Evolutionary conservation across 306 rosid genomes (phyloP).

Genomic region (Boehmeria nivea): DNA sequence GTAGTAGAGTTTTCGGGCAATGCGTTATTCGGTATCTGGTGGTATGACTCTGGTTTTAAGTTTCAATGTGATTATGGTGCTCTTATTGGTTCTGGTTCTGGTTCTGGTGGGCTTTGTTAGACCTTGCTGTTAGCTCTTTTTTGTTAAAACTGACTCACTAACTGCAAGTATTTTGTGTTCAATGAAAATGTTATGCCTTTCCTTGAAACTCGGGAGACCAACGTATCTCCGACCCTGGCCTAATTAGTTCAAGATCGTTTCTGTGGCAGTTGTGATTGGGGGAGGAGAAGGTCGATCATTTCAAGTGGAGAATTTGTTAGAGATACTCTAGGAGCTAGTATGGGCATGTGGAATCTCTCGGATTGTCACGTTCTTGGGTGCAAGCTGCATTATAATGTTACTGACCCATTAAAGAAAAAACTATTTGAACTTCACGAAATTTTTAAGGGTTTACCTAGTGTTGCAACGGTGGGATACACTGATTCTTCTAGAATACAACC

Average conservation of each 20-base stretch:
- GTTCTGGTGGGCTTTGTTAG: too few relatives aligned
- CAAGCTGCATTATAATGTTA: constrained; percentile 48
- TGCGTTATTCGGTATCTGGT: too few relatives aligned
- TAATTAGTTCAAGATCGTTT: constrained; percentile 9
- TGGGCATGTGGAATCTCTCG: constrained; percentile 64
- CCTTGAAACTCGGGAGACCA: background rate
- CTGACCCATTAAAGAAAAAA: constrained; percentile 46
- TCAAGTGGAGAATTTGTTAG: constrained; percentile 30
- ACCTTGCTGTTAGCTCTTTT: too few relatives aligned
- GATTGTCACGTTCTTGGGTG: constrained; percentile 90
- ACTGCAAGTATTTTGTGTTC: background rate
- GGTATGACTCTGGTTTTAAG: too few relatives aligned
- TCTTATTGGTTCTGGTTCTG: too few relatives aligned
- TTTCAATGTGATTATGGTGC: too few relatives aligned
- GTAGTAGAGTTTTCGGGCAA: too few relatives aligned
- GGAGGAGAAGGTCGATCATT: constrained; percentile 52
- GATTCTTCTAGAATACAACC: constrained; percentile 49
- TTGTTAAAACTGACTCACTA: too few relatives aligned
- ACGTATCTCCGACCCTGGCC: background rate
- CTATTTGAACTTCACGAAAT: constrained; percentile 88
- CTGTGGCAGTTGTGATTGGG: constrained; percentile 76
- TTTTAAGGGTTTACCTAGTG: constrained; percentile 65
- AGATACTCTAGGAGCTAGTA: constrained; percentile 25
- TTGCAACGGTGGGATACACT: constrained; percentile 30
- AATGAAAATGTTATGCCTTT: background rate